Conservation (phyloP, 225 moss, liverwort and hornwort species). For the Neckera pumila region DNA sequence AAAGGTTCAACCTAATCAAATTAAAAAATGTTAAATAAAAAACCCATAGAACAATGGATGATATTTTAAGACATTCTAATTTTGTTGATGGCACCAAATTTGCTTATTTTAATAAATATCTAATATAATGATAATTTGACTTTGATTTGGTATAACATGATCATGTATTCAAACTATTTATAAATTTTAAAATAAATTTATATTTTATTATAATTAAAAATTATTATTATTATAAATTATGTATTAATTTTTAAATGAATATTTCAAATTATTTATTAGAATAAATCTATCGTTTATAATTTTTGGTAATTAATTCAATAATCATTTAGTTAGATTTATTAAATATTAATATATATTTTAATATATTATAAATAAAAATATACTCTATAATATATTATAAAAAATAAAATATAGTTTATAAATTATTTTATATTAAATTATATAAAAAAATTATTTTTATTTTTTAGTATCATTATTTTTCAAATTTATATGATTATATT, state of each 20-base stretch:
- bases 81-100: neutral
- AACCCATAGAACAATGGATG: neutral
- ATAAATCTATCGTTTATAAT: too few relatives aligned
- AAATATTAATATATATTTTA: rapidly evolving
- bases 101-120: neutral
- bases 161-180: too few relatives aligned
- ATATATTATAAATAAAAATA: neutral
- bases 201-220: too few relatives aligned
- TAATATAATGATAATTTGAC: rapidly evolving
- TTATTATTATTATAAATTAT: neutral
- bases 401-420: rapidly evolving
- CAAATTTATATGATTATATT: neutral
- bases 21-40: neutral
- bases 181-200: neutral
- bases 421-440: neutral
- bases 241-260: neutral
- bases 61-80: neutral
- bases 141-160: too few relatives aligned
- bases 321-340: rapidly evolving
- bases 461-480: neutral
- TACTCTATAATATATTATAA: neutral
- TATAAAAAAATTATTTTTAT: neutral
- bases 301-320: neutral
- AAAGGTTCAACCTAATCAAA: neutral
- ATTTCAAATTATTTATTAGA: neutral